Conservation (phyloP, 495 filamentous ascomycete species). For the Penicillium simplicissimum region DNA sequence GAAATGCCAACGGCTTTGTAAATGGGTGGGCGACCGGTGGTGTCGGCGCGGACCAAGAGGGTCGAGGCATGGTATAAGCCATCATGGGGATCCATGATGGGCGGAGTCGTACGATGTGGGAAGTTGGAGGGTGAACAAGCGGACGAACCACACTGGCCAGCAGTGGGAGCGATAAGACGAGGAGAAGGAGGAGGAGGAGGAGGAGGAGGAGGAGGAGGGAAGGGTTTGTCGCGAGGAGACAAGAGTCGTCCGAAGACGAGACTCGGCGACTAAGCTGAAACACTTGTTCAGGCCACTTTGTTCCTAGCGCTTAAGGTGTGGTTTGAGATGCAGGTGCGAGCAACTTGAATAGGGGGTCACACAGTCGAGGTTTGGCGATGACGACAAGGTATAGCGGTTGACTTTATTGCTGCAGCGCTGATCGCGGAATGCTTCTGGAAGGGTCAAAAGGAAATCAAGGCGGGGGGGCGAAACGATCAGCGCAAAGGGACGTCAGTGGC, state of each 20-base stretch:
- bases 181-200: too few species aligned
- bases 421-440: conserved; percentile 31
- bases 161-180: conserved; percentile 21
- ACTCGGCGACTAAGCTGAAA: conserved; percentile 31
- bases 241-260: conserved; percentile 32
- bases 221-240: conserved; percentile 15
- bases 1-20: conserved; percentile 90
- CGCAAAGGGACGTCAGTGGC: conserved; percentile 10
- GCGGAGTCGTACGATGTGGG: neutral
- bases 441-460: conserved; percentile 14
- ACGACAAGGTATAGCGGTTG: neutral
- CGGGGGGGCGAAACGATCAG: conserved; percentile 17
- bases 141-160: conserved; percentile 27
- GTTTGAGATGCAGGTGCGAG: neutral
- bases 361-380: neutral
- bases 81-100: conserved; percentile 48
- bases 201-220: too few species aligned
- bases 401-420: conserved; percentile 4
- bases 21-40: conserved; percentile 50
- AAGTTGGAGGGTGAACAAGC: neutral
- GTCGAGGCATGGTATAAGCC: conserved; percentile 43
- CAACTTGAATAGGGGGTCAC: neutral
- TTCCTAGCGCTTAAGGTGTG: neutral
- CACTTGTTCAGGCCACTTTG: conserved; percentile 28
- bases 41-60: conserved; percentile 50